Percentiles rank a stretch among this genome's conserved stretches.
Conservation (phyloP, 2,329 filamentous ascomycete species). For the Ophioceras dolichostomum region DNA sequence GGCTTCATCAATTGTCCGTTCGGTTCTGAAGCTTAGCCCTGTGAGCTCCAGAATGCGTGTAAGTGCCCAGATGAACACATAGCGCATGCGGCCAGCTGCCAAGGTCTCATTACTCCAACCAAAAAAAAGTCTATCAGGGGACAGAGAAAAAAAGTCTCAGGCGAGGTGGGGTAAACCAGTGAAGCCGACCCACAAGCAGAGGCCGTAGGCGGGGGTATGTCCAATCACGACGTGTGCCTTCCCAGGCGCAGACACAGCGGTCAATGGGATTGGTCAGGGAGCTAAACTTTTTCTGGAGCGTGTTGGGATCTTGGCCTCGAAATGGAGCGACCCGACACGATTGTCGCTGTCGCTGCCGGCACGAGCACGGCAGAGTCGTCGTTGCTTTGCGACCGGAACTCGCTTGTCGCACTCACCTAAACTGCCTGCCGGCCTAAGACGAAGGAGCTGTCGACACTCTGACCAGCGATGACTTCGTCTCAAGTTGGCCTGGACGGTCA, state of each 20-base stretch:
- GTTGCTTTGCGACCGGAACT: too few species aligned
- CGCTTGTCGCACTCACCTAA: not conserved
- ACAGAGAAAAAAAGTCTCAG: too few species aligned
- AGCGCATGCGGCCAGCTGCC: too few species aligned
- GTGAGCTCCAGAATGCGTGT: too few species aligned
- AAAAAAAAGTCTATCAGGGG: too few species aligned
- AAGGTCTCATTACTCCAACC: too few species aligned
- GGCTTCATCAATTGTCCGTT: too few species aligned
- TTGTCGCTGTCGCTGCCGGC: not conserved
- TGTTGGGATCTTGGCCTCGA: not conserved
- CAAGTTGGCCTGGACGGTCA: conserved; percentile 25
- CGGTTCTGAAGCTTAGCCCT: too few species aligned
- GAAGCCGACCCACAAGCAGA: too few species aligned
- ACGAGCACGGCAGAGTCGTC: too few species aligned
- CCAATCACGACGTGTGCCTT: conserved; percentile 3
- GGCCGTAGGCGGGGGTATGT: conserved; percentile 1
- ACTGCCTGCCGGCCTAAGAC: conserved; percentile 20
- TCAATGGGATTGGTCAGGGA: not conserved
- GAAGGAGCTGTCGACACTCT: conserved; percentile 39
- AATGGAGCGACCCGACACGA: not conserved
- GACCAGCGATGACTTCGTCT: conserved; percentile 51
- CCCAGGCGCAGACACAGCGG: not conserved
- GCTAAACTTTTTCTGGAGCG: conserved; percentile 5
- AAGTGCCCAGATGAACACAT: too few species aligned
- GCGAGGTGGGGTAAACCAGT: too few species aligned